Percentiles rank a stretch among this genome's conserved stretches.
These are phyloP conservation scores for Straminergon stramineum DNA, from an alignment of 225 moss, liverwort and hornwort species.

Conservation along the genomic window DNA sequence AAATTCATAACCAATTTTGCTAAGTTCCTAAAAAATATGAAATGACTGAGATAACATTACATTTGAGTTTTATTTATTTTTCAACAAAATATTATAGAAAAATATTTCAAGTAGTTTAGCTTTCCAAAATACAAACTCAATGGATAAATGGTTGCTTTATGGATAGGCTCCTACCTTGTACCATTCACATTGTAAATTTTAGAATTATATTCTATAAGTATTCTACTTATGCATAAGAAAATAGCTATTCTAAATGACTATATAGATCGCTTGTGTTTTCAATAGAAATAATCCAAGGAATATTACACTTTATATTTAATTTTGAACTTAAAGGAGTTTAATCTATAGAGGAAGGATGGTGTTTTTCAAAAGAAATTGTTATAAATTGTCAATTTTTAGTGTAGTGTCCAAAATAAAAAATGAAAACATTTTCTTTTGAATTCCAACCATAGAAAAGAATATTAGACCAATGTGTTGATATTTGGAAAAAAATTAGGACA, in stretches of 20 bases:
- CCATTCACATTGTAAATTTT: neutral
- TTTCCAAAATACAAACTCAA: neutral
- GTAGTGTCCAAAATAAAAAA: neutral
- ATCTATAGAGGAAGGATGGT: accelerated
- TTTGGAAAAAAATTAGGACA: no score
- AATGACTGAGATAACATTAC: neutral
- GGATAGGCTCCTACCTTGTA: neutral
- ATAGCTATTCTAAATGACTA: neutral
- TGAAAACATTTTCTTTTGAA: neutral
- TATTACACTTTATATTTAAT: neutral
- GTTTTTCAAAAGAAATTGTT: neutral
- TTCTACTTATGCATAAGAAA: neutral
- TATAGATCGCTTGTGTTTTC: neutral
- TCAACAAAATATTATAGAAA: neutral
- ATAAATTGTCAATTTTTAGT: neutral
- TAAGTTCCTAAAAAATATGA: neutral
- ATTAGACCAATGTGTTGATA: neutral
- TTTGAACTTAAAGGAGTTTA: neutral
- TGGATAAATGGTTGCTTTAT: neutral
- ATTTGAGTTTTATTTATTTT: neutral
- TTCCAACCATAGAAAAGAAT: no score
- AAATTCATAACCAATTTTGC: neutral
- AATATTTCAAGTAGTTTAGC: neutral
- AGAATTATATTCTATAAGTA: neutral
- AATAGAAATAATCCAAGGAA: neutral